Evolutionary conservation across 257 asterid species (phyloP), one percentile per base, ranked within the genome.

Genomic region (Solanum etuberosum): DNA sequence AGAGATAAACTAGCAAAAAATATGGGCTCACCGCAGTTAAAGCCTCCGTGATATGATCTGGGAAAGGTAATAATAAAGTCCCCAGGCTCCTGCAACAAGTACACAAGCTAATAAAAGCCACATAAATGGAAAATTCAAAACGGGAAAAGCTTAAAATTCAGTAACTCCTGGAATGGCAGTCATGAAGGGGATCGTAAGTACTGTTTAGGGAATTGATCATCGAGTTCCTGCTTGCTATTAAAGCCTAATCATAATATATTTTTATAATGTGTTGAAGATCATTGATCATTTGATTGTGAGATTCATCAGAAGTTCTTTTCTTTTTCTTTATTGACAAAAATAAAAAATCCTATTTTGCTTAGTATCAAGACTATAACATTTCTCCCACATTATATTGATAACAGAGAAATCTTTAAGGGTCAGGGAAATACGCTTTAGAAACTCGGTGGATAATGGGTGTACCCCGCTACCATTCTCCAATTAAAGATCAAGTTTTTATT

Each of bases 31-130:
- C 99, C 99, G 43, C 95, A 90, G 95, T 96, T 96, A 93, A 96
- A 96, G 89, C 99, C 99, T 90, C 98, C 98, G 83, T 96, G 99
- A 91, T 96, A 96, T 74, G 99, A 96, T 88, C 98, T 92, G 88
- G 99, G 99, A 86, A 96, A 96, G 83, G 99, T 96, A 89, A 96
- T 93, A 54, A 96, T 98, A 74, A 96, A 96, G 91, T 96, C 94
- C 87, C 99, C 99, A 80, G 99, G 99, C 93, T 96, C 99, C 99
- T 96, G 95, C 74, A 89, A 90, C 71, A 80, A 74, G 42, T 35
- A 90, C 80, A 67, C 65, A 46, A 70, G 37, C 77, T 29, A 9
- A 83, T 67, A 46, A 23, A 81, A 61, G 81, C 57, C n/a, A 76
- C 42, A 83, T 48, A 65, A 84, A 40, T 32, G 38, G 37, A 78